Conservation (phyloP, 495 filamentous ascomycete genomes). For the Talaromyces ruber region DNA sequence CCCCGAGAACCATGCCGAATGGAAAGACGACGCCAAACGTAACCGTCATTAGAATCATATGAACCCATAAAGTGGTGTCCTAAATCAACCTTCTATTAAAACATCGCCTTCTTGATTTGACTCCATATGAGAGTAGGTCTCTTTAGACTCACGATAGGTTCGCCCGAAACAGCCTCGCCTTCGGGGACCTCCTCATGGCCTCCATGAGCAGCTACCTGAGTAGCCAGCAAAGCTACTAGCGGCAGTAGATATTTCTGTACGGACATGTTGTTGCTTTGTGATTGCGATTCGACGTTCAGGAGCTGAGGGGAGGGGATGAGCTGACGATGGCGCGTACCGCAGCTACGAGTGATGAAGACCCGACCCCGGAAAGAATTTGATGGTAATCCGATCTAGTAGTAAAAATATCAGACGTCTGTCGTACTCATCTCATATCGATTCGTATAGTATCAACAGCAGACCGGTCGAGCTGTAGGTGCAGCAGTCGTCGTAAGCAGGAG, state of each 20-base stretch:
- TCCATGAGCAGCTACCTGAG: slow-evolving; percentile 52
- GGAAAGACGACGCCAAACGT: slow-evolving; percentile 91
- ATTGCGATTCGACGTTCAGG: neutral
- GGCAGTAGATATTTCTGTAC: slow-evolving; percentile 1
- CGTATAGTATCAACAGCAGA: neutral
- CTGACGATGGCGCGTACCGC: neutral
- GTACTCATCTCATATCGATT: neutral
- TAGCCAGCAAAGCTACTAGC: slow-evolving; percentile 22
- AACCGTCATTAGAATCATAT: slow-evolving; percentile 82
- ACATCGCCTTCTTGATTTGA: neutral
- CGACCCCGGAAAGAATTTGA: neutral
- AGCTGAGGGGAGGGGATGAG: neutral
- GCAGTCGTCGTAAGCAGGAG: neutral
- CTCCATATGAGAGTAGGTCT: neutral
- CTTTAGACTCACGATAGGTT: slow-evolving; percentile 66
- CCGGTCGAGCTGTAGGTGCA: neutral
- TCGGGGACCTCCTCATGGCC: slow-evolving; percentile 70
- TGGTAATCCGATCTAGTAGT: neutral
- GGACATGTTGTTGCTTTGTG: slow-evolving; percentile 1
- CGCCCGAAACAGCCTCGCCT: slow-evolving; percentile 63
- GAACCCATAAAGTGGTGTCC: slow-evolving; percentile 85
- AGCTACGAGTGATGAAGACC: neutral
- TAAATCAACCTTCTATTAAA: slow-evolving; percentile 18
- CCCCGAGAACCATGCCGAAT: slow-evolving; percentile 89
- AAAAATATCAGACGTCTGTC: neutral